Evolutionary conservation across 345 rosid species (phyloP), one percentile per base, ranked within the genome.

Genomic region (Populus nigra): DNA sequence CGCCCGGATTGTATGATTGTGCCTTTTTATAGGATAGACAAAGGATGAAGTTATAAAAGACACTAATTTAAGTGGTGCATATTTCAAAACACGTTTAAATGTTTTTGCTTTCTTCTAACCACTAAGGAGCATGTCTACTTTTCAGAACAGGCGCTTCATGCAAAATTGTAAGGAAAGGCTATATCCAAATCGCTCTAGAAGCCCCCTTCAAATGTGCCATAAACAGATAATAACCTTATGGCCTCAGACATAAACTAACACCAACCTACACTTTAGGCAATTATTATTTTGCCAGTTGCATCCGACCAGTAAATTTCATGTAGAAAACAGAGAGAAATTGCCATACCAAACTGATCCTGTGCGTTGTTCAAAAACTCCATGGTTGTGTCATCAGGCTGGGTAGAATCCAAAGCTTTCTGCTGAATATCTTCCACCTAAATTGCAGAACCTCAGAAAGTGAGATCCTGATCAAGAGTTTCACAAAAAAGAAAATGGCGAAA

Each of bases 291-390:
- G 27, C 25, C 73, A 78, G 66, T 72, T 62, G 68, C 31, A 69
- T 69, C n/a, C 29, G 36, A 25, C 5, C 47, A 69, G 69, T 71
- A 61, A 50, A 35, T 75, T 16, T 29, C 69, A 73, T 3, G 17
- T 33, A 63, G 35, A 39, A 65, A 83, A 47, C 39, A 68, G 57
- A 63, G 69, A 82, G 74, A 75, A 73, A 50, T 73, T 71, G 50
- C 57, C 74, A 75, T 88, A 89, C 98, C 90, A 70, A 77, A 77
- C 57, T 62, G 74, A 86, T 47, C 73, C 49, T 53, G 84, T 83
- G 65, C 79, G 80, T 50, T 41, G 82, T 50, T 41, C 50, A 79
- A 74, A 22, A 29, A 78, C 39, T 79, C 78, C 76, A 77, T 68
- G 74, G 65, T 27, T 55, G 61, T 55, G 61, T 22, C 61, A 68